Evolutionary conservation across 75 land plant species (phyloP).

Genomic region (Pinus tabuliformis): DNA sequence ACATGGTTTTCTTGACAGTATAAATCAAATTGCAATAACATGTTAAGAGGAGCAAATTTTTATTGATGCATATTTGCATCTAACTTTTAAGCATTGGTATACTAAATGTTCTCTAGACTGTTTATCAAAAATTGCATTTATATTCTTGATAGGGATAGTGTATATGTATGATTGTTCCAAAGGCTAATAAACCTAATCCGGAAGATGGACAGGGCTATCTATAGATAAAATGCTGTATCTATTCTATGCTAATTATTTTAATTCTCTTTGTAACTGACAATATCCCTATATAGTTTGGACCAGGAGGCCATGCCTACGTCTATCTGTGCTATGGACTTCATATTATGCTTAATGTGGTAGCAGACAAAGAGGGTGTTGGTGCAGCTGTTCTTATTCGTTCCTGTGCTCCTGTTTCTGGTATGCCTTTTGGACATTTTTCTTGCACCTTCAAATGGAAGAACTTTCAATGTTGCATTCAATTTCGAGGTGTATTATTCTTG

Average conservation of each 20-base stretch:
- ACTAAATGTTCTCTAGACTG: neutral
- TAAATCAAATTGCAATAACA: neutral
- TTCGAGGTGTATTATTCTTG: no score
- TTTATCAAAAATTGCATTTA: neutral
- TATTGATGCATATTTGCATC: neutral
- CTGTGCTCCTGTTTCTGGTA: conserved; percentile 94
- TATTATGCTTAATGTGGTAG: conserved; percentile 91
- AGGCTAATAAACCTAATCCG: neutral
- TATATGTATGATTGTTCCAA: neutral
- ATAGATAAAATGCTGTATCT: neutral
- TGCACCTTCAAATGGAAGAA: neutral
- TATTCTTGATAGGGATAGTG: neutral
- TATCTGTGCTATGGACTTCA: conserved; percentile 96
- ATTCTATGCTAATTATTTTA: neutral
- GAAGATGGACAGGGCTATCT: conserved; percentile 2
- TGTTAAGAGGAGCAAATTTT: neutral
- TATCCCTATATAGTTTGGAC: conserved; percentile 70
- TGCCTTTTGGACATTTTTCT: conserved; percentile 2
- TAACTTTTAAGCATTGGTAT: neutral
- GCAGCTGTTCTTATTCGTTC: conserved; percentile 94
- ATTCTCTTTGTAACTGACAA: neutral
- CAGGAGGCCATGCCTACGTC: conserved; percentile 98
- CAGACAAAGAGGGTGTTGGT: conserved; percentile 85
- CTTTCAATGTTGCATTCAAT: neutral
- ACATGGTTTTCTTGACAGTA: neutral